Base-by-base conservation (phyloP, 108 stramenopile species). In the Mayamaea pseudoterrestris region DNA sequence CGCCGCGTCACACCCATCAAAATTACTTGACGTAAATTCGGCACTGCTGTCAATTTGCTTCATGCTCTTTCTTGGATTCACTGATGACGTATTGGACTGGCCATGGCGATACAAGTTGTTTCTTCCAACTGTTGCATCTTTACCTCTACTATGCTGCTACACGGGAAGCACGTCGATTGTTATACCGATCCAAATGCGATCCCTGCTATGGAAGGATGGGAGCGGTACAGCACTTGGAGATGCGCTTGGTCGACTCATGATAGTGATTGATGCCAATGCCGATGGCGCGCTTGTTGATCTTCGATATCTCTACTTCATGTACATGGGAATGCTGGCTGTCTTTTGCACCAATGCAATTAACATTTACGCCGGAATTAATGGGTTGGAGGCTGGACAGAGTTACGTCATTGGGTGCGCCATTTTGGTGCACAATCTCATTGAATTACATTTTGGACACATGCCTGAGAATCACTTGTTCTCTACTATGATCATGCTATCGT, bases 311-410 rank as follows among this genome's bases (percentile, higher is more conserved):
- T 99, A 95, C 58, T 57, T 90, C 47, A 57, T 94, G 18, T 97
- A 93, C 62, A 99, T 99, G 95, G 91, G 84, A 25, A 61, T 97
- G 61, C 70, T 97, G 27, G 93, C 94, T 1, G 94, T 99, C 2
- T 99, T 99, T 74, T 97, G 96, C 68, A 98, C 98, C 25, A 99
- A 99, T 60, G 93, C 96, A 1, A 95, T 99, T 47, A 99, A 99
- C 56, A 99, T 99, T 40, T 95, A 93, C 47, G 98, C 98, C 11
- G 98, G 98, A 12, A 94, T 99, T 48, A 99, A 99, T 57, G 98
- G 98, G 0, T 61, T 99, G 18, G 98, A 99, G 66, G 87, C 79
- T 11, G 98, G 98, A 23, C 98, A 99, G 73, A 72, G 79, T 8
- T 83, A 83, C 55, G 73, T 94, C 9, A 95, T 95, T 45, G 94